Base-by-base conservation (phyloP, 257 asterid genomes). In the Verbena officinalis region DNA sequence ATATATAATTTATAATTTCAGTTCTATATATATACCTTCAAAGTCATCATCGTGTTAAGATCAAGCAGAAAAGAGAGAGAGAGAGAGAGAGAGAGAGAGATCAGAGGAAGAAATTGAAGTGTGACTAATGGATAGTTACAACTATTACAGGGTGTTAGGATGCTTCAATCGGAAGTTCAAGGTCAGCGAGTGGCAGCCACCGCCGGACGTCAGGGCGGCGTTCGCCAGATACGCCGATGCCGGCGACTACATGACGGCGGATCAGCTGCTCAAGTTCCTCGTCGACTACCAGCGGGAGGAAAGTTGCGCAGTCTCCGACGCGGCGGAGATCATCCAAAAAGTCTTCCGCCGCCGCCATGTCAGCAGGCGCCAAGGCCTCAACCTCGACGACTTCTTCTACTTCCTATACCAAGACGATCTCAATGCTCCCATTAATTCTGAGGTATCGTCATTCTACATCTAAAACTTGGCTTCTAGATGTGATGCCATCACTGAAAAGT, bases 91-190 rank as follows among this genome's bases (percentile, higher is more conserved):
- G n/a, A 39, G 12, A n/a, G n/a, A n/a, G n/a, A n/a, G n/a, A n/a
- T n/a, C n/a, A n/a, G n/a, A n/a, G n/a, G n/a, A n/a, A n/a, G n/a
- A n/a, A n/a, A n/a, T n/a, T n/a, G n/a, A n/a, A 64, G 58, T 1
- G 33, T 11, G 34, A 14, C 8, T 36, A 55, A 85, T 85, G 91
- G 94, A 80, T 76, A 85, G 88, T 64, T 83, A 90, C 67, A 84
- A 87, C 78, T 79, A 81, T 69, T 86, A 87, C 77, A 70, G 67
- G 17, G 77, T 90, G 81, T 75, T 85, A 0, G 88, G 94, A 4
- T 81, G 85, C 57, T 90, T 87, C 69, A 82, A 80, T 51, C 86
- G 96, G 84, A 87, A 85, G 76, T 90, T 90, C 65, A 85, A 85
- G 81, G 82, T 85, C 74, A 82, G 79, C 57, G 97, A 87, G 72